phyloP scores from a whole-genome alignment of 2,329 filamentous ascomycete species.

The Cercospora citrullina region DNA sequence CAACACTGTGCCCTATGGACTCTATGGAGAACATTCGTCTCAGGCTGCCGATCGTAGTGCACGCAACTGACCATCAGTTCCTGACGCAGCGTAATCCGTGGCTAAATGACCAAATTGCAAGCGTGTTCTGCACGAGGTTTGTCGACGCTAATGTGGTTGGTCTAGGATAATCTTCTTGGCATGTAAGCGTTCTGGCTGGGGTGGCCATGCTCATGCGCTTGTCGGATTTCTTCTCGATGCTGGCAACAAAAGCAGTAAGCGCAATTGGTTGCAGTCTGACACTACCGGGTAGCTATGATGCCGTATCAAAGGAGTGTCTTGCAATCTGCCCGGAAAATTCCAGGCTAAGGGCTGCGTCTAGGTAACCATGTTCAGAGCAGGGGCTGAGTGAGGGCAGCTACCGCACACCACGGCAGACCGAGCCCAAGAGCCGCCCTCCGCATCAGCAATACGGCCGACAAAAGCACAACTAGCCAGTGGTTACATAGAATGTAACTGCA shows the following conservation, averaged over 20 bases:
- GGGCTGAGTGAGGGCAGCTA: background rate
- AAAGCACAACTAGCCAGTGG: background rate
- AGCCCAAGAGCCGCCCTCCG: background rate
- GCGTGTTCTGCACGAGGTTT: slow-evolving; percentile 2
- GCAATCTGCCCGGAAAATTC: background rate
- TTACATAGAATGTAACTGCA: background rate
- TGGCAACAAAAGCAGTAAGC: slow-evolving; percentile 5
- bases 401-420: background rate
- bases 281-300: slow-evolving; percentile 1
- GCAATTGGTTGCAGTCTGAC: background rate
- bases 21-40: slow-evolving; percentile 2
- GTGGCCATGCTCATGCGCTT: background rate
- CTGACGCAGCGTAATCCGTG: slow-evolving; percentile 10
- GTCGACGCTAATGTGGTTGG: slow-evolving; percentile 13
- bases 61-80: background rate
- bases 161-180: slow-evolving; percentile 7
- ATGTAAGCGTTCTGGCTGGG: background rate
- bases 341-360: background rate
- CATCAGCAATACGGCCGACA: background rate
- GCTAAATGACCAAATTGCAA: slow-evolving; percentile 7
- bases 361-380: background rate
- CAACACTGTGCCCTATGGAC: background rate
- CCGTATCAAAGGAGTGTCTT: background rate
- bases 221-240: background rate
- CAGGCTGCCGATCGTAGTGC: background rate